Base-by-base conservation (phyloP, 1,284 basidiomycete genomes). In the Sporisorium scitamineum region DNA sequence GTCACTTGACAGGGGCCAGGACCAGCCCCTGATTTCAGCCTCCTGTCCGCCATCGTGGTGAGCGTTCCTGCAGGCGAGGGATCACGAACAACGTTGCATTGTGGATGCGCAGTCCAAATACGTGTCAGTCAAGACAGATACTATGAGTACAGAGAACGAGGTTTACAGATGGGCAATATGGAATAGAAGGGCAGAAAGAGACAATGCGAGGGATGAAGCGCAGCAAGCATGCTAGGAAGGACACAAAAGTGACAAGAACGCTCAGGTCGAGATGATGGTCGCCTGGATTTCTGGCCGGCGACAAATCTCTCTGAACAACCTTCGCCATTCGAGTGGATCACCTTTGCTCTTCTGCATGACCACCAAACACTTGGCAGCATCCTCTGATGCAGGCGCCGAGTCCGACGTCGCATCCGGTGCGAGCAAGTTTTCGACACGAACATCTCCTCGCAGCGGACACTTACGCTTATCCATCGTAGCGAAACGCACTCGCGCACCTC, bases 261-360 rank as follows among this genome's bases (percentile, higher is more conserved):
- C 20, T 72, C 52, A 76, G 6, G 69, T 76, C 59, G 74, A 72
- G 60, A 73, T 70, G 70, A 76, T 70, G 47, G 70, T 66, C n/a
- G 62, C 41, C 26, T 31, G 61, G 26, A 76, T 69, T 29, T 70
- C 70, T 5, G 62, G 37, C 13, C 66, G 55, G 11, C 62, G 54
- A 56, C 73, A 78, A n/a, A 82, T 31, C 63, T 75, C 71, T 34
- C 82, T 63, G 65, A 84, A 85, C 13, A 87, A 81, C 34, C 84
- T 76, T 45, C 85, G 71, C 86, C 86, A 87, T 64, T 86, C 85
- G 42, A 87, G 70, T 11, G 85, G 86, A 58, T 81, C 82, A 20
- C 86, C 86, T 71, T 84, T 84, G 53, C 80, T 80, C 58, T 80
- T 80, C 52, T 82, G 66, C 81, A 86, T 82, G 24, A 86, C 61